Evolutionary conservation across 768 basidiomycete genomes (phyloP).

Genomic region (Lanmaoa rubissima): DNA sequence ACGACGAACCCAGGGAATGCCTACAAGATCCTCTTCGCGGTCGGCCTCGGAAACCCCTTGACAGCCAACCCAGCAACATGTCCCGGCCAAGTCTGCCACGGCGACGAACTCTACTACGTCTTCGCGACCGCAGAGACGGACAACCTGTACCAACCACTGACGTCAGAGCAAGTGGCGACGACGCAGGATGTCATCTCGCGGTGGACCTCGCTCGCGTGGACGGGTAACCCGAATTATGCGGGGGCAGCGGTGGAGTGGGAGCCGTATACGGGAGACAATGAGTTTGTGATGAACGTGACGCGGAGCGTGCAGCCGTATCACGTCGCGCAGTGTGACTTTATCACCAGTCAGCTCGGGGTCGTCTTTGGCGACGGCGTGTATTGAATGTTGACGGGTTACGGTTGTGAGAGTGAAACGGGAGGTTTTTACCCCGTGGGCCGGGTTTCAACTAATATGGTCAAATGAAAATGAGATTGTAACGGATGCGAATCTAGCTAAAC

Average conservation of each 20-base stretch:
- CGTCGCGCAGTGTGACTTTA: constrained; percentile 6
- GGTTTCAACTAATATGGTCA: background rate
- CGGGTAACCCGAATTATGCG: constrained; percentile 9
- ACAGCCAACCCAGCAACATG: constrained; percentile 6
- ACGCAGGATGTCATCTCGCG: background rate
- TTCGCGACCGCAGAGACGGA: constrained; percentile 14
- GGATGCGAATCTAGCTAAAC: background rate
- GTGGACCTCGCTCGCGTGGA: constrained; percentile 10
- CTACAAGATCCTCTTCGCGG: constrained; percentile 7
- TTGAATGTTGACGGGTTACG: background rate
- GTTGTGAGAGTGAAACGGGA: too few relatives aligned
- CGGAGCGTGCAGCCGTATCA: background rate
- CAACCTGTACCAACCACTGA: constrained; percentile 12
- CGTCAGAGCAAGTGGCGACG: background rate
- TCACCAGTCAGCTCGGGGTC: constrained; percentile 6
- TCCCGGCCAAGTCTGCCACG: constrained; percentile 11
- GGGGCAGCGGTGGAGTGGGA: constrained; percentile 4
- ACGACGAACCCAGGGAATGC: constrained; percentile 13
- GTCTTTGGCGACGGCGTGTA: background rate
- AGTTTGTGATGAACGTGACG: constrained; percentile 2
- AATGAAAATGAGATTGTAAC: background rate
- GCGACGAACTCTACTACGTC: constrained; percentile 10
- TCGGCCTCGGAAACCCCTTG: constrained; percentile 1
- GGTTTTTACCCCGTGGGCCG: background rate
- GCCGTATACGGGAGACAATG: constrained; percentile 8